These are phyloP conservation scores for Curvularia spicifera DNA, from an alignment of 2,329 filamentous ascomycete species.

Conservation along the genomic window DNA sequence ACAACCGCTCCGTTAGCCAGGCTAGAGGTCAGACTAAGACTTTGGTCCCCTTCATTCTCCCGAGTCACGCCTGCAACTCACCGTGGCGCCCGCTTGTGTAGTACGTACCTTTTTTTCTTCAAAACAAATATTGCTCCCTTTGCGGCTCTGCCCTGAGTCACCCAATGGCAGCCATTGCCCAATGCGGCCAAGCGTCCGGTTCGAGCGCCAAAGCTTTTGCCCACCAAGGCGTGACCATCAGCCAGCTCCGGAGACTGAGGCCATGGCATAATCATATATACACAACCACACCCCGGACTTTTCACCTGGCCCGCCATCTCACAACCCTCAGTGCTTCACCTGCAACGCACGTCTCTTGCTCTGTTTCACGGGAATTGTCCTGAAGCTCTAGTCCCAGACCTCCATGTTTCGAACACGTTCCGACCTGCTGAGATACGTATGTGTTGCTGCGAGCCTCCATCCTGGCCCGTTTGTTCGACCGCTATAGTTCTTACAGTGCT, in stretches of 20 bases:
- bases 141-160: slow-evolving; percentile 5
- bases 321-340: slow-evolving; percentile 2
- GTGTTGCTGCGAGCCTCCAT: background rate
- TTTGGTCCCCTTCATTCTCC: background rate
- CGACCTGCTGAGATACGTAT: slow-evolving; percentile 3
- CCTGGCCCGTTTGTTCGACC: background rate
- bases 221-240: background rate
- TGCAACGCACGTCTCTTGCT: background rate
- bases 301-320: background rate
- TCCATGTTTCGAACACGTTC: slow-evolving; percentile 15
- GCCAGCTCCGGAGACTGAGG: background rate
- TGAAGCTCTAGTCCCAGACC: slow-evolving; percentile 8
- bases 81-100: background rate
- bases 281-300: background rate
- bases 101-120: background rate
- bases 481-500: no score
- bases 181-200: slow-evolving; percentile 1
- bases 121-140: slow-evolving; percentile 6
- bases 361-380: slow-evolving; percentile 9
- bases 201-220: background rate
- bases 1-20: background rate
- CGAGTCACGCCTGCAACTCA: background rate
- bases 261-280: background rate
- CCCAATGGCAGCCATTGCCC: background rate
- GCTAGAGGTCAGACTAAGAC: slow-evolving; percentile 1